Evolutionary conservation across 1,139 yeast genomes (phyloP).

Genomic region (Debaryomyces nepalensis): DNA sequence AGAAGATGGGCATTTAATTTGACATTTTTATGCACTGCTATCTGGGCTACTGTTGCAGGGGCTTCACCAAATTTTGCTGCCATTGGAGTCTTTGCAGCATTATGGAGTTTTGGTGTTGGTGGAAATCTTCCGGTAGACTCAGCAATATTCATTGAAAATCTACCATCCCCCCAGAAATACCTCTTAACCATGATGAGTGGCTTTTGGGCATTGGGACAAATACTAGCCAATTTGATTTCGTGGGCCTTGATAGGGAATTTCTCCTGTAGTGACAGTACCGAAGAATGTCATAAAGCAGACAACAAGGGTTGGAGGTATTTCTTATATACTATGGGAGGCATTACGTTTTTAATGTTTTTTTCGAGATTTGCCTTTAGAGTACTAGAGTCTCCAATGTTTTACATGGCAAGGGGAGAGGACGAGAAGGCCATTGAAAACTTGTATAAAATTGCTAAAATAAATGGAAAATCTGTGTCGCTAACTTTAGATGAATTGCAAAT

Average conservation of each 20-base stretch:
- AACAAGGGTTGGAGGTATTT: slow-evolving; percentile 52
- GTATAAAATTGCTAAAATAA: slow-evolving; percentile 41
- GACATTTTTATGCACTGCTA: slow-evolving; percentile 46
- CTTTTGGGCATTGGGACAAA: slow-evolving; percentile 52
- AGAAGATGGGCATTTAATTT: slow-evolving; percentile 49
- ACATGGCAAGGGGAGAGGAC: slow-evolving; percentile 45
- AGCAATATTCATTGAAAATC: slow-evolving; percentile 48
- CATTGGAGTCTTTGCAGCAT: slow-evolving; percentile 40
- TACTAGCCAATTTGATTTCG: slow-evolving; percentile 42
- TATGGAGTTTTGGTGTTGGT: slow-evolving; percentile 53
- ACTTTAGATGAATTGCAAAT: slow-evolving; percentile 36
- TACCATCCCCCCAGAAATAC: slow-evolving; percentile 45
- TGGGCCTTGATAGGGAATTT: slow-evolving; percentile 48
- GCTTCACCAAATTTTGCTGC: slow-evolving; percentile 47
- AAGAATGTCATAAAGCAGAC: slow-evolving; percentile 35
- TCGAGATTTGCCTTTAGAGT: slow-evolving; percentile 42
- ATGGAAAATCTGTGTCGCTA: slow-evolving; percentile 29
- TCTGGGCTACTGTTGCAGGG: slow-evolving; percentile 44
- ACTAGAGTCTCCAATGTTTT: slow-evolving; percentile 45
- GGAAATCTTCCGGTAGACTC: slow-evolving; percentile 52
- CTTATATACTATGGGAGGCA: slow-evolving; percentile 45
- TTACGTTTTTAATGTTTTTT: slow-evolving; percentile 42
- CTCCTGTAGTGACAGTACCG: slow-evolving; percentile 34
- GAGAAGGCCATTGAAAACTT: slow-evolving; percentile 40
- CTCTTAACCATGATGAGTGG: slow-evolving; percentile 47